Conservation (phyloP, 805 yeast species). For the Tetrapisispora namnaoensis region DNA sequence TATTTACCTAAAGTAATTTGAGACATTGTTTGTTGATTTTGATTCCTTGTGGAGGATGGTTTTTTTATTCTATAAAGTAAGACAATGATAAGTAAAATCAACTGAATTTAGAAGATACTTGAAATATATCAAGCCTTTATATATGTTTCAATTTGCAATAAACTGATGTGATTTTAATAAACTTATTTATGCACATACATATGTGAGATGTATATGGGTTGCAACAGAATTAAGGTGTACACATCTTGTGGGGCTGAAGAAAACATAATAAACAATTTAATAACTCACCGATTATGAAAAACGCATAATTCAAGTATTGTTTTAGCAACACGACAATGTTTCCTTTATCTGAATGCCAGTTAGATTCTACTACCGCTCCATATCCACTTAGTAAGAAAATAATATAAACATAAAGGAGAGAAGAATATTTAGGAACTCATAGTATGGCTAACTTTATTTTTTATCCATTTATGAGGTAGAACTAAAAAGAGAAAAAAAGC, state of each 20-base stretch:
- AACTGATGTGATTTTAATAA: too few relatives aligned
- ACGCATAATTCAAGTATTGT: not conserved
- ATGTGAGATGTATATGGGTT: not conserved
- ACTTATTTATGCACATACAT: not conserved
- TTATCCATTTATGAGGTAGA: not conserved
- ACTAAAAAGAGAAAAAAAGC: not conserved
- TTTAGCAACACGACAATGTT: not conserved
- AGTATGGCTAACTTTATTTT: not conserved
- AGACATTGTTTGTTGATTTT: slow-evolving; percentile 20
- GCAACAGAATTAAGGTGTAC: not conserved
- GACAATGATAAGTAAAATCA: too few relatives aligned
- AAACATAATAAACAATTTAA: not conserved
- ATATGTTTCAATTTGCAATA: too few relatives aligned
- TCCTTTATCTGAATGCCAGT: not conserved
- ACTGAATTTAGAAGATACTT: too few relatives aligned
- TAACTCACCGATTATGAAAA: not conserved
- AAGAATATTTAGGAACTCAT: not conserved
- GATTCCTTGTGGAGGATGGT: not conserved
- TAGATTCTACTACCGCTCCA: not conserved
- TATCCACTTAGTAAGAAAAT: not conserved
- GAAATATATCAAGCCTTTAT: too few relatives aligned
- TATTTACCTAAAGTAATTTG: slow-evolving; percentile 64
- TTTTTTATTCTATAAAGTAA: too few relatives aligned
- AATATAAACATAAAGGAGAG: not conserved
- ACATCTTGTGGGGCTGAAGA: not conserved